phyloP scores from a whole-genome alignment of 768 basidiomycete genomes.

The Agaricus blazei region DNA sequence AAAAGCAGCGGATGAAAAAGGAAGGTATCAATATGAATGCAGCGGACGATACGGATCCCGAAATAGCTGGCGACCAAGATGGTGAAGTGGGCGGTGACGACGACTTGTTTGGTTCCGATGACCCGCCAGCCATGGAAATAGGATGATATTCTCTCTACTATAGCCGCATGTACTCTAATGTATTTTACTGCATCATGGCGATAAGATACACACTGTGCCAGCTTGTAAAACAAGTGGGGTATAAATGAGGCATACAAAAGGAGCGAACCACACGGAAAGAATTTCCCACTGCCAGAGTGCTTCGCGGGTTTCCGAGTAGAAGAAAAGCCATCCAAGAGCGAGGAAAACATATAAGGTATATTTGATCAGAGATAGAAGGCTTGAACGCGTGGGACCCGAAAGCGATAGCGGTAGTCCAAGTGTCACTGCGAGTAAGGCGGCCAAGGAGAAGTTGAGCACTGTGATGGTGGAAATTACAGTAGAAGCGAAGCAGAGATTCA shows the following conservation, averaged over 20 bases:
- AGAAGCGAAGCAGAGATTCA: conserved; percentile 81
- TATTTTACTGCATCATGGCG: conserved; percentile 14
- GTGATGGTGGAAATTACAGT: conserved; percentile 81
- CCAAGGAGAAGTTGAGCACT: conserved; percentile 90
- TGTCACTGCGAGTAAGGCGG: conserved; percentile 60
- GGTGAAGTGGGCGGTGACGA: conserved; percentile 26
- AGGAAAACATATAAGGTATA: conserved; percentile 40
- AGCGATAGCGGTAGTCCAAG: conserved; percentile 63
- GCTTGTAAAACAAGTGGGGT: conserved; percentile 71
- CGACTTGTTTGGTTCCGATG: conserved; percentile 48
- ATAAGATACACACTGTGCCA: conserved; percentile 47
- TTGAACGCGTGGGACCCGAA: conserved; percentile 25
- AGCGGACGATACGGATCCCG: conserved; percentile 32
- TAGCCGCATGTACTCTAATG: not conserved
- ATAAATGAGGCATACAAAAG: conserved; percentile 78
- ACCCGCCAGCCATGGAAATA: conserved; percentile 32
- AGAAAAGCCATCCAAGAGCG: conserved; percentile 53
- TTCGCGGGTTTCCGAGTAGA: conserved; percentile 37
- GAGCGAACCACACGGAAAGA: conserved; percentile 77
- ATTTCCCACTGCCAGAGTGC: conserved; percentile 77
- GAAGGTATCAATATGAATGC: conserved; percentile 51
- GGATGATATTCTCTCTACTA: conserved; percentile 1
- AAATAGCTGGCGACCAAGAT: conserved; percentile 27
- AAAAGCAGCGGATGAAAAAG: conserved; percentile 65
- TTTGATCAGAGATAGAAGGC: conserved; percentile 19